phyloP scores from a whole-genome alignment of 2,329 filamentous ascomycete genomes.

The Hypoxylon sp. region DNA sequence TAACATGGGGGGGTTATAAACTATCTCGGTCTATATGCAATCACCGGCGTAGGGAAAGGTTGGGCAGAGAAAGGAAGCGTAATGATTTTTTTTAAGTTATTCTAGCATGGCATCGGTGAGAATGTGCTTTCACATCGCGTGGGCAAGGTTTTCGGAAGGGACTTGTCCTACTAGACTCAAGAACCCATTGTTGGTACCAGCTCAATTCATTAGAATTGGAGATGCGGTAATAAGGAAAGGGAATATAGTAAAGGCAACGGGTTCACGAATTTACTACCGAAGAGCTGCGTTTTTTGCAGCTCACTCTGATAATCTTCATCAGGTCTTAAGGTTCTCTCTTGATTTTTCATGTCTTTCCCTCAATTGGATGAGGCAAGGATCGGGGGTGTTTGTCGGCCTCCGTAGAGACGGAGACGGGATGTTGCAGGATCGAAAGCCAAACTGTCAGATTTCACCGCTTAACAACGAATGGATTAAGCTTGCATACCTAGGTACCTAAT shows the following conservation, averaged over 20 bases:
- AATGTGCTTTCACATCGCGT: conserved; percentile 9
- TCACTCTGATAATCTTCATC: conserved; percentile 2
- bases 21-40: background rate
- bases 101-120: conserved; percentile 2
- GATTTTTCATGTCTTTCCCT: conserved; percentile 1
- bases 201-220: background rate
- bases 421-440: background rate
- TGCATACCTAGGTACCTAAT: background rate
- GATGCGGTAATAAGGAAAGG: background rate
- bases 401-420: background rate
- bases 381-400: background rate
- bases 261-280: conserved; percentile 18
- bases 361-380: background rate
- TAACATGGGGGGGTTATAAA: background rate
- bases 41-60: background rate
- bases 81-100: background rate
- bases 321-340: background rate
- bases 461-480: background rate
- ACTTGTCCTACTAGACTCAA: background rate
- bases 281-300: conserved; percentile 14
- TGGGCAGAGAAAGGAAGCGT: background rate
- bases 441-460: too few species aligned
- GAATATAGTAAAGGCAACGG: conserved; percentile 9
- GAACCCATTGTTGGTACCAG: conserved; percentile 6
- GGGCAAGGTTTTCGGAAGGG: background rate